These are phyloP conservation scores for Noccaea bulbosa DNA, from an alignment of 345 rosid genomes.

Conservation along the genomic window DNA sequence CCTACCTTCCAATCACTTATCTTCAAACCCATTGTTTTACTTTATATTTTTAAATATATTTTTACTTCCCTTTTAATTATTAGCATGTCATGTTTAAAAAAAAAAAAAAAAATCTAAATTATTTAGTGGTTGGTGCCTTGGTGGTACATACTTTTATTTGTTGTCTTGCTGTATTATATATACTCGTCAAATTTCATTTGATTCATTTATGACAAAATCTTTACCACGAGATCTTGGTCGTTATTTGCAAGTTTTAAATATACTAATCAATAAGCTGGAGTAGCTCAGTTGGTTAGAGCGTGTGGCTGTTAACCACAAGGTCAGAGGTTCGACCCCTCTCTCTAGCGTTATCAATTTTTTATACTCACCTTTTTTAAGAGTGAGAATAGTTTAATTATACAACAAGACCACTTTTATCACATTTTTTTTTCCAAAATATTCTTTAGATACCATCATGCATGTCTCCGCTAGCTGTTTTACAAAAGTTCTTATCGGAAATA, in stretches of 20 bases:
- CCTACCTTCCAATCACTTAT: conserved; percentile 46
- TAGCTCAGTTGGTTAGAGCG: conserved; percentile 97
- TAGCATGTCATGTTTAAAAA: conserved; percentile 34
- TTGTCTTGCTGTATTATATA: conserved; percentile 33
- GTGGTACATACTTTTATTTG: conserved; percentile 21
- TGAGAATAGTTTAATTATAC: no score
- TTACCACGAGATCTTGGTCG: conserved; percentile 5
- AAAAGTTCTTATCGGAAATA: no score
- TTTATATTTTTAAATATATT: conserved; percentile 11
- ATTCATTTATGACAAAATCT: conserved; percentile 28
- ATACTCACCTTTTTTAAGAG: no score
- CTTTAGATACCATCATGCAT: no score
- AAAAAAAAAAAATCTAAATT: conserved; percentile 1
- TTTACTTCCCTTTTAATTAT: conserved; percentile 19
- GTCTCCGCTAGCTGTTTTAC: no score
- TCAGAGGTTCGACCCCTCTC: conserved; percentile 90
- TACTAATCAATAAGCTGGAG: conserved; percentile 48
- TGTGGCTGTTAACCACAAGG: conserved; percentile 98
- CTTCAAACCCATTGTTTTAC: conserved; percentile 39
- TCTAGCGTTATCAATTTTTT: conserved; percentile 48
- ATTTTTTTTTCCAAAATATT: no score
- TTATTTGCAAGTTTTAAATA: background rate
- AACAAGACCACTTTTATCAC: no score
- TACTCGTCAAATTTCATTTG: conserved; percentile 10
- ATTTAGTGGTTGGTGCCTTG: conserved; percentile 26